Evolutionary conservation across 2,329 filamentous ascomycete species (phyloP), one percentile per base, ranked within the genome.

Genomic region (Xylaria sp.): DNA sequence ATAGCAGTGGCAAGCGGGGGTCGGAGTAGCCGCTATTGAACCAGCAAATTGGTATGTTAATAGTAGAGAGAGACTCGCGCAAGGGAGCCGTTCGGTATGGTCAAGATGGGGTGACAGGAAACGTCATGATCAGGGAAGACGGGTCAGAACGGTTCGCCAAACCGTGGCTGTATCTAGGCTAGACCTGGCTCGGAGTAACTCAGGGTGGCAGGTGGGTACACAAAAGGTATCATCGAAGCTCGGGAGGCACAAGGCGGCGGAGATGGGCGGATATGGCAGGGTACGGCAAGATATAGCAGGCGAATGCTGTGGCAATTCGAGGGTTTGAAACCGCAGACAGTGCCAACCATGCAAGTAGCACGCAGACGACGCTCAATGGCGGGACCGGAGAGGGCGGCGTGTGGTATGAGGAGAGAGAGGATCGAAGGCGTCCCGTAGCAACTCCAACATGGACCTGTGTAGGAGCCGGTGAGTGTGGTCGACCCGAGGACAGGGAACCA

Each of bases 51-150:
- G 36, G 20, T n/a, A 47, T 25, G 38, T 29, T 45, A 33, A 57
- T 20, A 42, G 42, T 11, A n/a, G n/a, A 49, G 36, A 51, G 50
- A 62, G 44, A 60, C 31, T 62, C 27, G 47, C 51, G 61, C 56
- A 39, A 65, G 45, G 44, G n/a, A 59, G 38, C 44, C n/a, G 61
- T 49, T 60, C 50, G 63, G 62, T 63, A 68, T 44, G 66, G 56
- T 58, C 33, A 44, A 54, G 58, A 57, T 49, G 44, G 45, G 42
- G 56, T 39, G 61, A 57, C 66, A 42, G 20, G 57, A 61, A 61
- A 55, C 57, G 60, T 64, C 68, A 70, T 70, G 47, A 29, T 63
- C 61, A 51, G 31, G 44, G 27, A 58, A 59, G 44, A 64, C 51
- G 39, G 45, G 42, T n/a, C 50, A 55, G 39, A 42, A 33, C 15